These are phyloP conservation scores for Diutina sp. DNA, from an alignment of 1,139 yeast species.

Conservation along the genomic window DNA sequence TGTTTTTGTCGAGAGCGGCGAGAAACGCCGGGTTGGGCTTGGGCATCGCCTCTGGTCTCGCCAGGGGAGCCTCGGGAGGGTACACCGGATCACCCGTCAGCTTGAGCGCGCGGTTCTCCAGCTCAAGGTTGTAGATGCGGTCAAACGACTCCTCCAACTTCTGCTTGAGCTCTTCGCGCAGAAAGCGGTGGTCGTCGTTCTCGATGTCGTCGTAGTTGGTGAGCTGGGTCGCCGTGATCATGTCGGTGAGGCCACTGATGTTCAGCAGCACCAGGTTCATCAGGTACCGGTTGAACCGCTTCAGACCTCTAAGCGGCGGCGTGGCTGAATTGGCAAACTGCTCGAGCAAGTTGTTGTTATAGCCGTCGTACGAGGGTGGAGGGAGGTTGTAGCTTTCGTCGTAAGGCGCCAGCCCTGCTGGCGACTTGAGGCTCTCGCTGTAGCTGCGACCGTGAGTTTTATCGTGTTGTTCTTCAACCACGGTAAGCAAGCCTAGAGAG, in stretches of 20 bases:
- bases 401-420: not conserved
- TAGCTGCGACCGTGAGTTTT: not conserved
- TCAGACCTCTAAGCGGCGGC: constrained; percentile 8
- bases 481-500: not conserved
- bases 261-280: constrained; percentile 29
- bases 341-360: constrained; percentile 26
- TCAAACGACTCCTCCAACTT: constrained; percentile 29
- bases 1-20: not conserved
- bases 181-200: not conserved
- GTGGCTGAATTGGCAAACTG: not conserved
- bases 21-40: constrained; percentile 2
- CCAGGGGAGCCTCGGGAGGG: not conserved
- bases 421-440: not conserved
- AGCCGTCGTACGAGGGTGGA: constrained; percentile 12
- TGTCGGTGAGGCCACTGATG: constrained; percentile 28
- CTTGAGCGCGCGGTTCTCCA: constrained; percentile 12
- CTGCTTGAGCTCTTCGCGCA: constrained; percentile 17
- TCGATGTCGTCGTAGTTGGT: constrained; percentile 20
- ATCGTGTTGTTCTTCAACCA: not conserved
- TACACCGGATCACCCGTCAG: not conserved
- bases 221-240: constrained; percentile 24
- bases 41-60: not conserved
- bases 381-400: not conserved
- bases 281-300: constrained; percentile 19
- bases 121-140: constrained; percentile 23